Evolutionary conservation across 2,329 filamentous ascomycete genomes (phyloP).

Genomic region (Fusarium newnesense): DNA sequence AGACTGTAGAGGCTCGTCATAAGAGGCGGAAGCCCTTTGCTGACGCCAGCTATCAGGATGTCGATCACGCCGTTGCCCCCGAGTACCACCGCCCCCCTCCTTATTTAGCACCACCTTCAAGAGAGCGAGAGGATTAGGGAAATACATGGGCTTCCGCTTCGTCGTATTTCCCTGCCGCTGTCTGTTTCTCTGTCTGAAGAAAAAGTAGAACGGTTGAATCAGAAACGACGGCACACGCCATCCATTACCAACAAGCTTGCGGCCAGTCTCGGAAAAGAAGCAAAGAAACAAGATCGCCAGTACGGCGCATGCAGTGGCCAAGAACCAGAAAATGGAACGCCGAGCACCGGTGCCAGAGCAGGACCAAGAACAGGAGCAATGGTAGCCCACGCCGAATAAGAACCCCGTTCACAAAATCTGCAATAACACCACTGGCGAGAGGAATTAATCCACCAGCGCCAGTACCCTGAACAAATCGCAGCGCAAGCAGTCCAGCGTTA

Average conservation of each 20-base stretch:
- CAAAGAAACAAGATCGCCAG: accelerated
- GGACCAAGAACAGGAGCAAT: not conserved
- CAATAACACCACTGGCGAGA: not conserved
- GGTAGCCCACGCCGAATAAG: not conserved
- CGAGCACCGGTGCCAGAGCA: not conserved
- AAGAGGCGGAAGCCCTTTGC: not conserved
- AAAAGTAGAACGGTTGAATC: not conserved
- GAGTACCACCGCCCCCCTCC: not conserved
- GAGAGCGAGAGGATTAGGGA: not conserved
- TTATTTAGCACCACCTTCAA: not conserved
- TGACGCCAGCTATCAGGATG: not conserved
- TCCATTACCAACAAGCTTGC: not conserved
- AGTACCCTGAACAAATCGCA: not conserved
- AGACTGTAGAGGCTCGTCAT: not conserved
- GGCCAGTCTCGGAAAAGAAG: not conserved
- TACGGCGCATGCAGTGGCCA: not conserved
- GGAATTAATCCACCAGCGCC: not conserved
- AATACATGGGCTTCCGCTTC: accelerated
- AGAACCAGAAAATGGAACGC: not conserved
- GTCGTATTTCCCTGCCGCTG: accelerated
- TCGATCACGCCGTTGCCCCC: not conserved
- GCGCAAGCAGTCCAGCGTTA: not conserved
- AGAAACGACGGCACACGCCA: not conserved
- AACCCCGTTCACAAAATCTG: not conserved
- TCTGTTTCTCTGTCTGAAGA: accelerated